Conservation (phyloP, 805 yeast genomes). For the Lachancea mirantina region DNA sequence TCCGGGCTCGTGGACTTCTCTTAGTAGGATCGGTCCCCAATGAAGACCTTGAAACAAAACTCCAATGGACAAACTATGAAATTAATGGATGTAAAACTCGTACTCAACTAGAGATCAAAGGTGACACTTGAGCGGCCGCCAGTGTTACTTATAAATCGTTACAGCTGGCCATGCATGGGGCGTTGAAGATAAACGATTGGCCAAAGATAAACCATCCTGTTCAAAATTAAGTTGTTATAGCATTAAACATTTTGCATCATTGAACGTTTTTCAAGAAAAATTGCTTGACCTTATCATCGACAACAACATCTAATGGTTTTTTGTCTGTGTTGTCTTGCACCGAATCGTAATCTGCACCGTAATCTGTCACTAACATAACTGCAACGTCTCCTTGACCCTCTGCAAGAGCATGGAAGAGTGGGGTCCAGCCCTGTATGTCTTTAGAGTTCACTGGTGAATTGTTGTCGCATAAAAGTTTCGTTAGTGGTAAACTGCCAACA, state of each 20-base stretch:
- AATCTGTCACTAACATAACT: conserved; percentile 42
- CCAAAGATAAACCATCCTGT: background rate
- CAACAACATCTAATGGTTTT: conserved; percentile 47
- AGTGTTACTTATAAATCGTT: too few species aligned
- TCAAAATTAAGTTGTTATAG: too few species aligned
- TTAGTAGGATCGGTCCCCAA: conserved; percentile 60
- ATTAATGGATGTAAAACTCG: conserved; percentile 23
- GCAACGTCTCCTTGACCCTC: conserved; percentile 85
- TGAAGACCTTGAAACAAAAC: conserved; percentile 13
- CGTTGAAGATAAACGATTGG: background rate
- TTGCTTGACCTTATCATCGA: conserved; percentile 43
- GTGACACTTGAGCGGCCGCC: too few species aligned
- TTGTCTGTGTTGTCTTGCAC: conserved; percentile 45
- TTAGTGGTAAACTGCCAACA: conserved; percentile 55
- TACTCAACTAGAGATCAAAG: conserved; percentile 17
- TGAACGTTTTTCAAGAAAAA: conserved; percentile 30
- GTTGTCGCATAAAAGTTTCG: conserved; percentile 44
- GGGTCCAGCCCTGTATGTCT: conserved; percentile 74
- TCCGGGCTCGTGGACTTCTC: conserved; percentile 74
- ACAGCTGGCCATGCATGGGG: too few species aligned
- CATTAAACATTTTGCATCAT: too few species aligned
- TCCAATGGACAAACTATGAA: conserved; percentile 10
- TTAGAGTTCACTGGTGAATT: conserved; percentile 60
- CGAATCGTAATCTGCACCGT: conserved; percentile 56
- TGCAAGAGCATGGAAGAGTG: conserved; percentile 82